Base-by-base conservation (phyloP, 345 rosid species). In the Raphanus sativus region DNA sequence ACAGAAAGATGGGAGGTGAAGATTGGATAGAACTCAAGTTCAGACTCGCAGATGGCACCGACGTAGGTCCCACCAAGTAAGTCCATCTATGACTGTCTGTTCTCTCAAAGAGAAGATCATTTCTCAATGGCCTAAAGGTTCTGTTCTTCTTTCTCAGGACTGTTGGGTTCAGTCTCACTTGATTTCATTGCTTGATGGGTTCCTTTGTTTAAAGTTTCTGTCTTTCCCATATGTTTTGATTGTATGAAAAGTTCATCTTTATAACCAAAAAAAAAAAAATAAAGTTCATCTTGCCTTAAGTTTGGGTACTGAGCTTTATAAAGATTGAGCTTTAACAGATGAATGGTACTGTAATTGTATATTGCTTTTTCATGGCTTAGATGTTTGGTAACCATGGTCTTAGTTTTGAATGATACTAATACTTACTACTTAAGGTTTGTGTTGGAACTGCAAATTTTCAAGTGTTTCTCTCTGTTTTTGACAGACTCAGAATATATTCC, bases 401-500 rank as follows among this genome's bases (percentile, higher is more conserved):
- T 59, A 7, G 0, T 12, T 63, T 50, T 52, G 7, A 30, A 48
- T 62, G n/a, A 15, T 66, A 34, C 12, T 62, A 12, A 0, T 28
- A 28, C 30, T 28, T 28, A 28, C 70, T 24, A 1, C 16, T 48
- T 13, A 21, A 45, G 2, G 40, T 63, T 38, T 71, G 55, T 72
- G 63, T 73, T 60, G 59, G 69, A 65, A 58, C 38, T 78, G 33
- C 6, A 45, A 21, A 21, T 21, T 0, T 56, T n/a, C 30, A 72
- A 72, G 34, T 60, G 69, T 72, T 73, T 67, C 7, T 11, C 29
- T 16, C n/a, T 64, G 1, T 50, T 50, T 78, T 34, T 78, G 48
- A 52, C 75, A 90, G 97, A 86, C 3, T 86, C 83, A 75, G 96
- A 86, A 45, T 83, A 76, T 66, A 86, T 88, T 72, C 96, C 96